Base-by-base conservation (phyloP, 2,329 filamentous ascomycete genomes). In the Escovopsis sp. region DNA sequence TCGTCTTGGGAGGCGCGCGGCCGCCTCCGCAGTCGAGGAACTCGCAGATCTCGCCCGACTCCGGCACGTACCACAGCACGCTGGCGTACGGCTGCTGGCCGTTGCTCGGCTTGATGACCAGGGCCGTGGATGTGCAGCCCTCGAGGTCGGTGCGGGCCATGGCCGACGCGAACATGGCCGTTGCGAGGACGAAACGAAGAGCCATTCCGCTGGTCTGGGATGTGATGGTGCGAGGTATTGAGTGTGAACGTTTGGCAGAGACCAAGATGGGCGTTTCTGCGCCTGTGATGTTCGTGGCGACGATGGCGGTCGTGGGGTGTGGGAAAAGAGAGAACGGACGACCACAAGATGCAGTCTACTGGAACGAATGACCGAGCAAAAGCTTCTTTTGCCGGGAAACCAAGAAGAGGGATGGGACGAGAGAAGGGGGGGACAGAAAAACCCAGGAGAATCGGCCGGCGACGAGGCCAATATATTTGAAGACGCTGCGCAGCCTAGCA, bases 21-120 rank as follows among this genome's bases (percentile, higher is more conserved):
- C 75, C 76, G 43, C 76, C 76, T 39, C 76, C 76, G 54, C 76
- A 80, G 65, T 80, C 76, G 44, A 75, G 63, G 41, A 71, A 49
- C 10, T 61, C 60, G 63, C 76, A 80, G 49, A 79, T 60, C 58
- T 79, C 74, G 49, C 74, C 72, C 14, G 67, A 72, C 44, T 57
- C 72, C 2, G 73, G 74, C 35, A 76, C 66, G 53, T 72, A 79
- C 62, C 63, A 79, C 46, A 73, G 53, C 32, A 65, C 40, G 37
- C 61, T 66, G 30, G 62, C 61, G 45, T 63, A 66, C 39, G 55
- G 50, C 32, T 48, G 45, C 17, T 47, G 50, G 36, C 38, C 30
- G 31, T 47, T 43, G 40, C 51, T 47, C 37, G 53, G 45, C 36
- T 36, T 37, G 36, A 51, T 43, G 35, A 59, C 50, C 13, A 45